phyloP scores from a whole-genome alignment of 2,329 filamentous ascomycete genomes.

The Fusarium sp. region DNA sequence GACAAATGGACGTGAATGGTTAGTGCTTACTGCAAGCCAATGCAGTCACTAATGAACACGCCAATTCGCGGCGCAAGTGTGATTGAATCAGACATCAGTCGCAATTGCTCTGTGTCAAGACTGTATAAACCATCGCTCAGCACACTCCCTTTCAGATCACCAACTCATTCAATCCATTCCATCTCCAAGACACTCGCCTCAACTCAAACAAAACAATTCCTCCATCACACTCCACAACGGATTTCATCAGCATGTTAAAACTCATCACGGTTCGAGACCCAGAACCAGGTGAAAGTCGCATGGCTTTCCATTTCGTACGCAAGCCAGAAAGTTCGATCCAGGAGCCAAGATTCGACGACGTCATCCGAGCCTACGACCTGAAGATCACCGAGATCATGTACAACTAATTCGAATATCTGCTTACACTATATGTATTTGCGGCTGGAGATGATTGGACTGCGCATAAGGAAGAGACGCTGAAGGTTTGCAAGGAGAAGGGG shows the following conservation, averaged over 20 bases:
- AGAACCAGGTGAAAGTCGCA: background rate
- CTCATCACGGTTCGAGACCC: background rate
- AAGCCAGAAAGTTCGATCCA: background rate
- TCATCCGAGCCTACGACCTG: background rate
- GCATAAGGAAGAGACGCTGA: background rate
- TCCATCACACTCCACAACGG: background rate
- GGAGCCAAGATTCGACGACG: background rate
- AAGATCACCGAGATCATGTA: background rate
- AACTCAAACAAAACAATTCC: background rate
- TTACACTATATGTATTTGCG: background rate
- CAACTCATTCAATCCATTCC: accelerated
- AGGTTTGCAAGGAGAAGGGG: background rate
- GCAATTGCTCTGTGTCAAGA: too few relatives aligned
- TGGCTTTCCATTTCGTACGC: background rate
- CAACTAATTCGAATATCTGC: background rate
- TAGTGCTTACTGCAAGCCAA: background rate
- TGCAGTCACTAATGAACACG: too few relatives aligned
- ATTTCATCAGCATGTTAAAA: background rate
- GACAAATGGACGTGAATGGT: background rate
- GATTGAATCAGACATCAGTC: background rate
- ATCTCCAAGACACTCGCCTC: too few relatives aligned
- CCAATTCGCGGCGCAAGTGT: accelerated
- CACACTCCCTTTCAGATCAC: accelerated
- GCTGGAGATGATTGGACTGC: background rate
- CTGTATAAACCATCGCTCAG: background rate